Base-by-base conservation (phyloP, 78 protist species). In the Chrysochromulina tobinii region DNA sequence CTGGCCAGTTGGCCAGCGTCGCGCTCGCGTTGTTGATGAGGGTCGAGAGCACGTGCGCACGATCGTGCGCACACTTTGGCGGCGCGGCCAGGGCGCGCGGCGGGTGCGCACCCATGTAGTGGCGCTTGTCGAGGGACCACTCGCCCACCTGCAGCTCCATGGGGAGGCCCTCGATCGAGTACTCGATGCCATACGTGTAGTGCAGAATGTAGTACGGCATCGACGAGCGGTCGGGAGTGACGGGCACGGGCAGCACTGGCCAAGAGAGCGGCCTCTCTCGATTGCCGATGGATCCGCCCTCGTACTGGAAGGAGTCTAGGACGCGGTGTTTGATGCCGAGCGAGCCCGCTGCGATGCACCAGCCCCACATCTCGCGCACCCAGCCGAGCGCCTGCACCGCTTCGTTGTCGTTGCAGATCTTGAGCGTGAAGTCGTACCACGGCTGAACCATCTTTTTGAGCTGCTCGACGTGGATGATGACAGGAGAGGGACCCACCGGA, bases 71-170 rank as follows among this genome's bases (percentile, higher is more conserved):
- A n/a, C 84, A 75, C 25, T 14, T 3, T 14, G 84, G 84, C 21
- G 84, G 84, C 57, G 58, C 20, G 3, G 7, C 55, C 20, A 75
- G 84, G n/a, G 5, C 48, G 59, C 27, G 54, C 20, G 84, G 84
- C 84, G 84, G 84, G 57, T 38, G 7, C 23, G 23, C 6, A 9
- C 50, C 84, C 53, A 50, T 50, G 84, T 75, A 75, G 84, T 75
- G 84, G n/a, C 84, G 84, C 84, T 75, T 75, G 58, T 75, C 84
- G 23, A 75, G 84, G 1, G 84, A 75, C 84, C 84, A 75, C 53
- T 75, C 53, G 25, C 84, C 84, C 8, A 75, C 84, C 69, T 64
- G 69, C 59, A 75, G 57, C 84, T 75, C 84, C 84, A 75, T 75
- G 7, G 84, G 84, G 8, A 75, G 20, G 25, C 84, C 84, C 27